Base-by-base conservation (phyloP, 805 yeast genomes). In the Danielozyma ontarioensis region DNA sequence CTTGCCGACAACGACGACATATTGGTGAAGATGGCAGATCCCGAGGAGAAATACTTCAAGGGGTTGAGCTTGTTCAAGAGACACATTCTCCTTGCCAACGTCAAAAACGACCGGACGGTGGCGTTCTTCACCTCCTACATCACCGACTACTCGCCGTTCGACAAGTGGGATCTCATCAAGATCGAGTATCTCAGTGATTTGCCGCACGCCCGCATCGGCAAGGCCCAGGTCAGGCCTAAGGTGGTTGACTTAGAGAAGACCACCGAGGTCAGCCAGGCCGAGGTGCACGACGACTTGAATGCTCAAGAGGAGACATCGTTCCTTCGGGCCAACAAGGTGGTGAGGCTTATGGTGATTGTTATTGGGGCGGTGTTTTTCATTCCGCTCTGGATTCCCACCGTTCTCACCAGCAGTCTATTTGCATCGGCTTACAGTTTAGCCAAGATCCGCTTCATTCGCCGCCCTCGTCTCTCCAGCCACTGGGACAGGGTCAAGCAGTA, bases 111-210 rank as follows among this genome's bases (percentile, higher is more conserved):
- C 57, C 68, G 96, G 38, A 76, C 95, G 0, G 97, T 89, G 5
- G 81, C 90, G 12, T 90, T 87, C 55, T 84, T 78, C 59, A 86
- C 97, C 0, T 70, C 95, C 0, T 88, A 68, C 55, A 81, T 90
- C 37, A 70, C 90, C 3, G 70, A 78, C 19, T 72, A 70, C 39
- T 77, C 84, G 35, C 95, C 96, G 2, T 88, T 87, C 52, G 78
- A 78, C 23, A 59, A 64, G 30, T 72, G 74, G 70, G 70, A 70
- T 30, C 50, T 51, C 13, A 53, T 73, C 32, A 69, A 66, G 27
- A 62, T 78, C 35, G 62, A 64, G 22, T 78, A 65, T 46, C 60
- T 78, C 23, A 60, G 65, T 4, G 68, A 64, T 32, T 48, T 70
- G 26, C 76, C 78, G 0, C 50, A 53, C 1, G 59, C 68, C 4